Base-by-base conservation (phyloP, 1,284 basidiomycete species). In the Pseudozyma hubeiensis region DNA sequence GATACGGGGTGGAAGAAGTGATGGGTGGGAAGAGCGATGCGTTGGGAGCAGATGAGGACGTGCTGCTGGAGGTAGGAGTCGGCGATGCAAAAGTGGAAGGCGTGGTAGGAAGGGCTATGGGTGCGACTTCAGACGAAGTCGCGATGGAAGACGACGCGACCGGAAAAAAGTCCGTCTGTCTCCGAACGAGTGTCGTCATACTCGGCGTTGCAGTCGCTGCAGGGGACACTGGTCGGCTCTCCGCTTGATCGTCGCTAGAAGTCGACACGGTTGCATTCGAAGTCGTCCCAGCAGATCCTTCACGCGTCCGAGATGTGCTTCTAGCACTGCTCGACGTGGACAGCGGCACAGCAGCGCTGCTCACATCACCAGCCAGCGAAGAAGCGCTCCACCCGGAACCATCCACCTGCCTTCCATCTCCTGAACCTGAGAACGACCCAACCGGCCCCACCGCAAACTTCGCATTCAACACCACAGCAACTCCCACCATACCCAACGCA, bases 391-490 rank as follows among this genome's bases (percentile, higher is more conserved):
- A 39, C 8, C 19, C 49, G 30, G 29, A n/a, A 10, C 17, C 46
- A n/a, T n/a, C n/a, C n/a, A n/a, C n/a, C n/a, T n/a, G n/a, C n/a
- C n/a, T n/a, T n/a, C n/a, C n/a, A n/a, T 14, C 14, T 5, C 11
- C n/a, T 8, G 46, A 44, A 14, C 17, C 43, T 3, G 43, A 19
- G 11, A 56, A 52, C 11, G 16, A 10, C 4, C 8, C 46, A 1
- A 67, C 53, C 2, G 53, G 29, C 9, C 66, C 60, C 14, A 37
- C 43, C 7, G 60, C 52, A 41, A 69, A 64, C 45, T 69, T 69
- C 0, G 52, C 37, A 35, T 59, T 69, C 33, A 69, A 17, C 39
- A 69, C 66, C 9, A 69, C 60, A 13, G 66, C 66, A 4, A 69
- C 48, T 0, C 30, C 60, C 1, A 69, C 43, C 43, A 50, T 48